Base-by-base conservation (phyloP, 768 basidiomycete species). In the Trametopsis cervina region DNA sequence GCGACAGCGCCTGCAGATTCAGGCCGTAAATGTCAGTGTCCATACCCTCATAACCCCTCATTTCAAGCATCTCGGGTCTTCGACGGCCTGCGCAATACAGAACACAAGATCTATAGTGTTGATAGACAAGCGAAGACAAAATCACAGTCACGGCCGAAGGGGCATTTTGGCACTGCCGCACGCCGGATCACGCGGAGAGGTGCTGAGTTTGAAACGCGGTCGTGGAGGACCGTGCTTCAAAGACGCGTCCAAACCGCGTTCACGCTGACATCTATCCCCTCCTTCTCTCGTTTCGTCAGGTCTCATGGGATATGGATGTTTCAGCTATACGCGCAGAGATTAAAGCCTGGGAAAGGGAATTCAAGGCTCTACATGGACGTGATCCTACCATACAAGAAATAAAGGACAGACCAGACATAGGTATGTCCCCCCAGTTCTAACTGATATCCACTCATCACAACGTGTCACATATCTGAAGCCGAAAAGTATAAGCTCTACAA, bases 401-500 rank as follows among this genome's bases (percentile, higher is more conserved):
- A 46, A 83, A 72, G 59, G 66, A 72, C 37, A 68, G 74, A 15
- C 78, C 78, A 5, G 56, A 59, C 43, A 80, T 89, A 50, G 85
- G 88, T 89, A 47, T 54, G 80, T 65, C 40, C 33, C n/a, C n/a
- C n/a, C n/a, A n/a, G n/a, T n/a, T n/a, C n/a, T n/a, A n/a, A n/a
- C n/a, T n/a, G n/a, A n/a, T n/a, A n/a, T n/a, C n/a, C n/a, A n/a
- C n/a, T n/a, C n/a, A n/a, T n/a, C n/a, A n/a, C n/a, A n/a, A n/a
- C n/a, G n/a, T n/a, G n/a, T n/a, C n/a, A n/a, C n/a, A n/a, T 53
- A 17, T 43, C 21, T 50, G 11, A 60, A 90, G 88, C 84, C 51
- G 75, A 78, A 54, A 89, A 85, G 63, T 91, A 91, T 70, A 89
- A 76, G 64, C 73, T 78, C 24, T 89, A 90, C 73, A 90, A 89